Percentiles rank a stretch among this genome's conserved stretches.
phyloP scores from a whole-genome alignment of 1,139 yeast species.

The Scheffersomyces titani region DNA sequence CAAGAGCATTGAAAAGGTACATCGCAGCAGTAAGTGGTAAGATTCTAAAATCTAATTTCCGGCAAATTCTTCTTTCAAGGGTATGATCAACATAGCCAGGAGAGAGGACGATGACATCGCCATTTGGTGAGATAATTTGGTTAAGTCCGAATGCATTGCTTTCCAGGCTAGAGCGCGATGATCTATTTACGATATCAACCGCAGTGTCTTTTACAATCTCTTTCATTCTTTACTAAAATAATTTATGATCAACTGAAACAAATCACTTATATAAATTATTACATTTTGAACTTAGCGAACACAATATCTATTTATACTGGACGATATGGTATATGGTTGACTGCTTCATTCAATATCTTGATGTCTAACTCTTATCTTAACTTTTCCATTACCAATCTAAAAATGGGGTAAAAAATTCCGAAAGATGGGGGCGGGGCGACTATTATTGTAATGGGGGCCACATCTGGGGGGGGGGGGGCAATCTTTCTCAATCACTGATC shows the following conservation, averaged over 20 bases:
- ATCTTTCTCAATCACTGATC: neutral
- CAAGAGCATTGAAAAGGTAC: conserved; percentile 31
- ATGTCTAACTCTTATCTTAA: neutral
- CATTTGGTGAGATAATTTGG: conserved; percentile 17
- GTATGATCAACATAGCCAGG: conserved; percentile 14
- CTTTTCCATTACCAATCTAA: neutral
- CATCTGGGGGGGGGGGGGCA: neutral
- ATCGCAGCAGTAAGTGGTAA: conserved; percentile 28
- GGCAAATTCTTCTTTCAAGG: conserved; percentile 26
- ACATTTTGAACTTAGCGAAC: neutral
- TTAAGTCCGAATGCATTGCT: conserved; percentile 8
- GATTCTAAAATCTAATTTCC: conserved; percentile 36
- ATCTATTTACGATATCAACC: conserved; percentile 12
- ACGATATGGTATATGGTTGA: neutral
- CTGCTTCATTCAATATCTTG: neutral
- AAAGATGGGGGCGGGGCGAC: neutral
- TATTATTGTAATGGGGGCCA: neutral
- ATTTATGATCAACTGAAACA: neutral
- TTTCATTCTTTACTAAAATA: neutral
- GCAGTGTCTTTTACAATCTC: neutral
- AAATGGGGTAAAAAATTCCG: neutral
- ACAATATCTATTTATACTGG: neutral
- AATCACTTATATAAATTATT: neutral
- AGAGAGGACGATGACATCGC: conserved; percentile 6
- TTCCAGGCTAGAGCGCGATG: conserved; percentile 14